Evolutionary conservation across 305 asterid genomes (phyloP).

Genomic region (Fraxinus albicans): DNA sequence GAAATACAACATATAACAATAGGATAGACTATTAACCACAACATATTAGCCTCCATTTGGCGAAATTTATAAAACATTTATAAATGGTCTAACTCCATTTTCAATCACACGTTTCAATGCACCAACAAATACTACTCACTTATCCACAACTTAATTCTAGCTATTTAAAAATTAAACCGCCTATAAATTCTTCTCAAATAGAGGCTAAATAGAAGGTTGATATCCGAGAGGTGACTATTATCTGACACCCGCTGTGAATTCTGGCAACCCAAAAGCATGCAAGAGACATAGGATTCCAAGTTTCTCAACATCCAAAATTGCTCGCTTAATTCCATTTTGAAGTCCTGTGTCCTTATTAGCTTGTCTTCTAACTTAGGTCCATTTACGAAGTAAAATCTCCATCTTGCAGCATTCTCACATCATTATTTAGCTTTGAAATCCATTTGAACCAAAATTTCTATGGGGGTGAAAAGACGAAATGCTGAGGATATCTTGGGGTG

Average conservation of each 20-base stretch:
- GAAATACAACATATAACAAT: neutral
- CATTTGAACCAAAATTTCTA: neutral
- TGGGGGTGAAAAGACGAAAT: neutral
- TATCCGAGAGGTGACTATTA: neutral
- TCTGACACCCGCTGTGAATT: neutral
- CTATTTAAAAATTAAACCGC: neutral
- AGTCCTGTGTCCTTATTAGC: neutral
- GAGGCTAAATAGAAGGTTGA: neutral
- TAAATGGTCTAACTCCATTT: neutral
- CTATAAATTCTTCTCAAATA: neutral
- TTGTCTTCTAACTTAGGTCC: neutral
- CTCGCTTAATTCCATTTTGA: neutral
- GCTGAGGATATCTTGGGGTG: neutral
- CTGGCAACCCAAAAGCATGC: neutral
- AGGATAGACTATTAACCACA: neutral
- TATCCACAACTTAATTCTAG: neutral
- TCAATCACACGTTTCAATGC: neutral
- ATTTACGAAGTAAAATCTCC: neutral
- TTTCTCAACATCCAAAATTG: neutral
- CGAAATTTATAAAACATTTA: neutral
- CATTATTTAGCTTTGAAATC: constrained; percentile 5
- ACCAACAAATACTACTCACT: neutral
- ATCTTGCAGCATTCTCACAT: neutral
- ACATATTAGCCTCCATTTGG: neutral
- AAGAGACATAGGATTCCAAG: neutral